These are phyloP conservation scores for Pleurotus sapidus DNA, from an alignment of 768 basidiomycete species.

Conservation along the genomic window DNA sequence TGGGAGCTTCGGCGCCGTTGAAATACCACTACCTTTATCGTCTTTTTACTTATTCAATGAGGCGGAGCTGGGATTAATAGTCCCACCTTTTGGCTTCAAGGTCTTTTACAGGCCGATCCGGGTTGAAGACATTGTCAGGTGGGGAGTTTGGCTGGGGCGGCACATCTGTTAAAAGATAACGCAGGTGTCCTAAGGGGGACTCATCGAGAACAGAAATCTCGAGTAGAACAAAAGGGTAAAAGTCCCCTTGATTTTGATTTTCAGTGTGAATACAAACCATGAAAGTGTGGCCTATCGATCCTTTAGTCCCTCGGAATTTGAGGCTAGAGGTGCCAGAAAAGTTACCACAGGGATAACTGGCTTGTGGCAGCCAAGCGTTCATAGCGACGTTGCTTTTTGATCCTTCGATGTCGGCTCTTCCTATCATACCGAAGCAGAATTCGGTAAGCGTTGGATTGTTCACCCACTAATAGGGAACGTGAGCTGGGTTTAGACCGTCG, in stretches of 20 bases:
- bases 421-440: slow-evolving; percentile 81
- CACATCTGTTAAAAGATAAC: too few species aligned
- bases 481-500: too few species aligned
- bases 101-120: too few species aligned
- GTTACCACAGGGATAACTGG: slow-evolving; percentile 78
- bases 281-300: slow-evolving; percentile 84
- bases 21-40: too few species aligned
- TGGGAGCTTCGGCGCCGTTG: too few species aligned
- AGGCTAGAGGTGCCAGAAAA: slow-evolving; percentile 81
- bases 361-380: slow-evolving; percentile 82
- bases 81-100: too few species aligned
- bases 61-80: too few species aligned
- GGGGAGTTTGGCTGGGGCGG: too few species aligned
- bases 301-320: slow-evolving; percentile 78
- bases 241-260: slow-evolving; percentile 81
- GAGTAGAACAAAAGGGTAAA: slow-evolving; percentile 79
- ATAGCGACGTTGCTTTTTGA: slow-evolving; percentile 83
- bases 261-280: slow-evolving; percentile 80
- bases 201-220: slow-evolving; percentile 81
- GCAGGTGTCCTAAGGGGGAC: slow-evolving; percentile 79
- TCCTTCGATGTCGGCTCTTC: slow-evolving; percentile 82
- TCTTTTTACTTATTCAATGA: too few species aligned
- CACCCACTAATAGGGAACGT: too few species aligned
- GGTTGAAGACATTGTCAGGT: too few species aligned
- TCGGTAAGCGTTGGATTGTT: too few species aligned